Evolutionary conservation across 345 rosid genomes (phyloP), one percentile per base, ranked within the genome.

Genomic region (Ceriops tagal): DNA sequence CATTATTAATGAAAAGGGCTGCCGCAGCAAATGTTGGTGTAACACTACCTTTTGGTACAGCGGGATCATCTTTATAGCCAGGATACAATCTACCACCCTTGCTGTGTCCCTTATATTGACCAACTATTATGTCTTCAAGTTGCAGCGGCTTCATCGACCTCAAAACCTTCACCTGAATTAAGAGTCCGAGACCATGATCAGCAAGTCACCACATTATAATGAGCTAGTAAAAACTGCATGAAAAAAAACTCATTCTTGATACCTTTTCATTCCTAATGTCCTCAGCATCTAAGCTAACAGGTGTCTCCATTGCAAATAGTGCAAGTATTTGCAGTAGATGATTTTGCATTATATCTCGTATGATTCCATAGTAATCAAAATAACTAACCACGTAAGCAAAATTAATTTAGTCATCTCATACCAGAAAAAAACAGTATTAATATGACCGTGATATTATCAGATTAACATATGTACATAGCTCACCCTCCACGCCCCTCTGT

Each of bases 271-370:
- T 93, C 78, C 98, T 80, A 62, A 89, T 75, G 79, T 93, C 97
- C 80, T 93, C 98, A 31, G 92, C 98, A 66, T 89, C 97, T 77
- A 93, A 87, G 85, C 97, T 93, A 67, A 93, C 96, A 21, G 96
- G 98, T 8, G 97, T 86, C 88, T 91, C 98, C 98, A 91, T 93
- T n/a, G 98, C 97, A 37, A 93, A 93, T 22, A 93, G 85, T 31
- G 96, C 84, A 31, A 93, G 77, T 72, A 93, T 93, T 88, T 93
- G 98, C 73, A 93, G 76, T 62, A 93, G 92, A 84, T 91, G 98
- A 68, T 91, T 91, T 74, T 93, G 98, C 98, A 89, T 89, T 80
- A 93, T 89, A 71, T 93, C 98, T 60, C 96, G 70, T 72, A 93
- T 89, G 70, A 93, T 93, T 53, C 98, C 97, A 71, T 93, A 93